Percentiles rank a stretch among this genome's conserved stretches.
Conservation (phyloP, 2,329 filamentous ascomycete genomes). For the Botrytis pseudocinerea region DNA sequence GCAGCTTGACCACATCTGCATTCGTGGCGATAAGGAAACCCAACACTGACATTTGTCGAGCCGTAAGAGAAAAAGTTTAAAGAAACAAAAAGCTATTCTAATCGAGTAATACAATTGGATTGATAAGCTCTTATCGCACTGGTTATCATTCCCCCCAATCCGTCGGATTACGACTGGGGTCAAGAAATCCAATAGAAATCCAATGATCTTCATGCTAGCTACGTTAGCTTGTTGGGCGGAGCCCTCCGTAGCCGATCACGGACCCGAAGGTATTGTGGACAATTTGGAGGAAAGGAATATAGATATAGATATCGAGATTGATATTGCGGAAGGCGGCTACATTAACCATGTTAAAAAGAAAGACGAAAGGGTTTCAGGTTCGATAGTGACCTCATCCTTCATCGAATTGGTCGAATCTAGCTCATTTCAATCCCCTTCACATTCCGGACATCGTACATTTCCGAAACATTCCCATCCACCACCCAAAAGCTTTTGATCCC, state of each 20-base stretch:
- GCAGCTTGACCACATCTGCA: not conserved
- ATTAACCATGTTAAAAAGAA: not conserved
- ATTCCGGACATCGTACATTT: slow-evolving; percentile 4
- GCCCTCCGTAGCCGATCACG: slow-evolving; percentile 14
- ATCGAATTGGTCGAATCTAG: not conserved
- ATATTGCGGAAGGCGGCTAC: not conserved
- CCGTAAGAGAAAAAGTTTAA: not conserved
- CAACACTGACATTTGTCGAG: not conserved
- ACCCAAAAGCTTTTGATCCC: not conserved
- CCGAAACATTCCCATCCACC: not conserved
- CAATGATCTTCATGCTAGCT: slow-evolving; percentile 2
- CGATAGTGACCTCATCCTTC: not conserved
- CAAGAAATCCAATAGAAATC: not conserved
- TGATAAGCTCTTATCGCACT: slow-evolving; percentile 6
- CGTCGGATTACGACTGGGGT: not conserved
- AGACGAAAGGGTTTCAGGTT: not conserved
- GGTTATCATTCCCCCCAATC: not conserved
- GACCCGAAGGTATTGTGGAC: not conserved
- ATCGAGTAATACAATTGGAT: slow-evolving; percentile 17
- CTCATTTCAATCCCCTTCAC: not conserved
- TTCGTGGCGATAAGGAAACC: slow-evolving; percentile 7
- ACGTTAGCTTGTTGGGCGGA: slow-evolving; percentile 6
- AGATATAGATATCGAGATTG: not conserved
- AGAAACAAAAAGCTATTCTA: not conserved
- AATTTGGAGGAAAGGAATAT: not conserved